Conservation (phyloP, 2,329 filamentous ascomycete genomes). For the Colletotrichum sp. region DNA sequence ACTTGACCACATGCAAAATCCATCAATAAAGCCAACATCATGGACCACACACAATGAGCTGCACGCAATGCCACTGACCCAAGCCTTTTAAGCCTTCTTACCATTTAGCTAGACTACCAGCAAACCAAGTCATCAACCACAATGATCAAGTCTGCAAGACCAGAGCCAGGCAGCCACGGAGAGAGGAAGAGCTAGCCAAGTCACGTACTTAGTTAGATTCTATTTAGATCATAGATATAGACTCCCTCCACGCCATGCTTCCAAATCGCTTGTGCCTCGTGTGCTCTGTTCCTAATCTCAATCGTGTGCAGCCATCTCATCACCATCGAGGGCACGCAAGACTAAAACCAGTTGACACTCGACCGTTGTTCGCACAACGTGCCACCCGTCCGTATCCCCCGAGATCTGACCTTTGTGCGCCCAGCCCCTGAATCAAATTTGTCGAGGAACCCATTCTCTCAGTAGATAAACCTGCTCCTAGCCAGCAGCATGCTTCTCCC, state of each 20-base stretch:
- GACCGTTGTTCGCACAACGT: background rate
- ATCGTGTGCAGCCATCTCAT: background rate
- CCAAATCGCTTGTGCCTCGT: background rate
- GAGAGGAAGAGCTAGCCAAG: background rate
- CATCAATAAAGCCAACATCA: too few species aligned
- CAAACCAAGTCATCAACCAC: too few species aligned
- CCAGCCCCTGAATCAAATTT: background rate
- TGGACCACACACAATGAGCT: too few species aligned
- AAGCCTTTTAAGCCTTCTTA: too few species aligned
- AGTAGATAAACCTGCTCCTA: background rate
- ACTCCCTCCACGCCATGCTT: background rate
- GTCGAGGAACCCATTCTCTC: background rate
- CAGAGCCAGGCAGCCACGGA: background rate
- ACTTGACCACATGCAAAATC: too few species aligned
- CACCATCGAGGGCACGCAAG: background rate
- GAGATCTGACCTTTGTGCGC: background rate
- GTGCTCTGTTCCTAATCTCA: accelerated
- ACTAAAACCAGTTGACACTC: background rate
- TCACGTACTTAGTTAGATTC: background rate
- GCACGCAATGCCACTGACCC: too few species aligned
- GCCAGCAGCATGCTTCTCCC: background rate
- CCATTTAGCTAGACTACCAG: too few species aligned
- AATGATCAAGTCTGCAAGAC: too few species aligned
- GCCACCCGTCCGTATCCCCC: background rate
- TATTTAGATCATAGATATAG: background rate